A percentile compares a stretch with the other conserved stretches of the same genome.
Evolutionary conservation across 331 rosid genomes (phyloP).

Genomic region (Quercus phellos): DNA sequence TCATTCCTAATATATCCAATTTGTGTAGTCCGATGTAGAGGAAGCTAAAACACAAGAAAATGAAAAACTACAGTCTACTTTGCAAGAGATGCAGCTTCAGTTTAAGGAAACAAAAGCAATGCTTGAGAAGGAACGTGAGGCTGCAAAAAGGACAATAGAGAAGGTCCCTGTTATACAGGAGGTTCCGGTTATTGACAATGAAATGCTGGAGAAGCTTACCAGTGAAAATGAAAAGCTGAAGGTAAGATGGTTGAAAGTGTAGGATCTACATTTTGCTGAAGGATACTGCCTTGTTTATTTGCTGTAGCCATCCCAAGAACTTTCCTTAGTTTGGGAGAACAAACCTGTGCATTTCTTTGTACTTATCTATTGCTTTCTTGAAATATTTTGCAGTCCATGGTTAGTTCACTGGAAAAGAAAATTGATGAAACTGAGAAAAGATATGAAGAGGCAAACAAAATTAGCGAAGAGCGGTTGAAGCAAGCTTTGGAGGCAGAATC

Average conservation of each 20-base stretch:
- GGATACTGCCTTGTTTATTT: background rate
- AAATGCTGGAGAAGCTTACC: conserved; percentile 65
- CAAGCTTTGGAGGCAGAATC: conserved; percentile 95
- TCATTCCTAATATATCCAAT: conserved; percentile 16
- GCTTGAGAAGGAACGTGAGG: conserved; percentile 71
- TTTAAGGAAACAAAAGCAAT: conserved; percentile 71
- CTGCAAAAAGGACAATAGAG: conserved; percentile 62
- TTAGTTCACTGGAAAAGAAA: conserved; percentile 80
- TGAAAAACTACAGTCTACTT: conserved; percentile 68
- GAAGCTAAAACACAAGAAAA: conserved; percentile 90
- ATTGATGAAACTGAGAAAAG: conserved; percentile 89
- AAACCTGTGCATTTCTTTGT: conserved; percentile 8
- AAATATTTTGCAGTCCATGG: conserved; percentile 60
- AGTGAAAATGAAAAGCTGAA: conserved; percentile 91
- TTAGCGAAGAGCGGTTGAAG: conserved; percentile 91
- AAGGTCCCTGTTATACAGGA: conserved; percentile 72
- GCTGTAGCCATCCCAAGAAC: background rate
- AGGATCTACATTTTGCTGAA: background rate
- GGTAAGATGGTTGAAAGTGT: conserved; percentile 47
- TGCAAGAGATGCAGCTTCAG: conserved; percentile 76
- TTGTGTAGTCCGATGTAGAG: conserved; percentile 71
- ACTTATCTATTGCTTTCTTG: conserved; percentile 34
- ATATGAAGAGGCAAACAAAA: conserved; percentile 77
- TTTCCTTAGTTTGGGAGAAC: conserved; percentile 4
- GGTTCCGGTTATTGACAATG: conserved; percentile 87